Percentiles rank a stretch among this genome's conserved stretches.
These are phyloP conservation scores for Kazachstania bromeliacearum DNA, from an alignment of 805 yeast genomes.

Conservation along the genomic window DNA sequence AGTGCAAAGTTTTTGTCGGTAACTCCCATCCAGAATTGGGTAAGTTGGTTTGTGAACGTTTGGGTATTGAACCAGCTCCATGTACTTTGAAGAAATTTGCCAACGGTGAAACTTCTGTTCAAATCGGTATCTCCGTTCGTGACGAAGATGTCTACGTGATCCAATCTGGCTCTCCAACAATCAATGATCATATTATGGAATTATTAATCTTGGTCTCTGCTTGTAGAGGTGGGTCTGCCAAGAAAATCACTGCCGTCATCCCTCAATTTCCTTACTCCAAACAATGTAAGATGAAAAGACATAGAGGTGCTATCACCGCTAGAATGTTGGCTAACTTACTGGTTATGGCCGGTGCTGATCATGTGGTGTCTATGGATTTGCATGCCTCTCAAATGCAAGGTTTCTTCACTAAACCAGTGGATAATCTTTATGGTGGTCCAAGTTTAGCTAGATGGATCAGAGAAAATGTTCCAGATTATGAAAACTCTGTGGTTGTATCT, in stretches of 20 bases:
- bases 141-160: slow-evolving; percentile 95
- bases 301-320: slow-evolving; percentile 97
- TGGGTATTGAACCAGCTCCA: slow-evolving; percentile 92
- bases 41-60: slow-evolving; percentile 72
- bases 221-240: slow-evolving; percentile 97
- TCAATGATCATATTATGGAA: slow-evolving; percentile 95
- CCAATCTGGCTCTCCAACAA: slow-evolving; percentile 79
- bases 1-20: slow-evolving; percentile 94
- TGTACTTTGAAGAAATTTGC: slow-evolving; percentile 86
- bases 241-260: slow-evolving; percentile 87
- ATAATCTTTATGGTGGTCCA: slow-evolving; percentile 92
- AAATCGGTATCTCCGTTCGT: slow-evolving; percentile 87
- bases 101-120: slow-evolving; percentile 96
- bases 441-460: slow-evolving; percentile 93
- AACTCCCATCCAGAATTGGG: slow-evolving; percentile 95
- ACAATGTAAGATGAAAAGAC: slow-evolving; percentile 97
- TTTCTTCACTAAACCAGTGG: slow-evolving; percentile 93
- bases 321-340: slow-evolving; percentile 92
- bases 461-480: slow-evolving; percentile 77
- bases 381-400: slow-evolving; percentile 99
- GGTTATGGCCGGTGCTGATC: slow-evolving; percentile 98
- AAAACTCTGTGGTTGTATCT: slow-evolving; percentile 91
- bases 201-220: slow-evolving; percentile 86
- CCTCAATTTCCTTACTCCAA: slow-evolving; percentile 97
- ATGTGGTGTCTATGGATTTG: slow-evolving; percentile 93